Base-by-base conservation (phyloP, 2,329 filamentous ascomycete genomes). In the Purpureocillium lavendulum region DNA sequence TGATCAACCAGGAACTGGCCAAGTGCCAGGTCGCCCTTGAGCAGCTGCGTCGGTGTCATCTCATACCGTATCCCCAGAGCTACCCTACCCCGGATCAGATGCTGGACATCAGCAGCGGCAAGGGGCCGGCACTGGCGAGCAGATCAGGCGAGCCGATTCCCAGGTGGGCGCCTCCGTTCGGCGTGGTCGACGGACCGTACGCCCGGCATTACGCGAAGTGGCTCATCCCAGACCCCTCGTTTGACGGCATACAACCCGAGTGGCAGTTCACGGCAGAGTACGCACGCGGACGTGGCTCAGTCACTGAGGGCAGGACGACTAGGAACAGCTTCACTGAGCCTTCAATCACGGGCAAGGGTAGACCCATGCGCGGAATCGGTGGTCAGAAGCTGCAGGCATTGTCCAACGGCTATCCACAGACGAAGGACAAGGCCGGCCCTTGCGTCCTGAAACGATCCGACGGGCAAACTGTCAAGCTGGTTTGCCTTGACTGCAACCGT, bases 1-100 rank as follows among this genome's bases (percentile, higher is more conserved):
- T 95, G 50, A 95, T 97, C 60, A 87, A 97, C 57, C 88, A 95
- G 64, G 92, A 97, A 66, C 75, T 97, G 48, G 90, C 87, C 48
- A 97, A 96, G 67, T 96, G 89, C 57, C 89, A 97, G 66, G 70
- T 89, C 47, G 87, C 89, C 10, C 73, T 97, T 50, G 92, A 98
- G 65, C 92, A 97, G 65, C 70, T 98, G 46, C 84, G 92, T 51
- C 82, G 92, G 44, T 96, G 89, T 64, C 82, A 92, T 57, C 71
- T 97, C 49, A 90, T 95, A 51, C 90, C 90, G 4, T 97, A 88
- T 59, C 89, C 90, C 26, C 77, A 81, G 47, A 77, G 77, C 46
- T 72, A 77, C 46, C 75, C 78, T 31, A 78, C 79, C 8, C 81
- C 82, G 18, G 67, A 76, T 47, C 75, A 80, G 52, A 81, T 81